phyloP scores from a whole-genome alignment of 2,329 filamentous ascomycete genomes.

The Aspergillus pseudoglaucus region DNA sequence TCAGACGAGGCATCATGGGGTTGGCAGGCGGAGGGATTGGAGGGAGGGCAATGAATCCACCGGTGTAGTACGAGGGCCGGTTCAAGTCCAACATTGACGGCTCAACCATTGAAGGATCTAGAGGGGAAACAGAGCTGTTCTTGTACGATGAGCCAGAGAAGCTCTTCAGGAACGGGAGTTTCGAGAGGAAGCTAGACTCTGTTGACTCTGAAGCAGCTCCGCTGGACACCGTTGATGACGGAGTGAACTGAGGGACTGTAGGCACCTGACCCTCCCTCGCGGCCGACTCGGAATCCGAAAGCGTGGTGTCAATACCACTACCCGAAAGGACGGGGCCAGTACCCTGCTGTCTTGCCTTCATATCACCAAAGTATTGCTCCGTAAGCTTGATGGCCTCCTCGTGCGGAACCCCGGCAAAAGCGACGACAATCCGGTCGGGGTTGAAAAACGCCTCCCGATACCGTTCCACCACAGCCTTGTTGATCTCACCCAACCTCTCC shows the following conservation, averaged over 20 bases:
- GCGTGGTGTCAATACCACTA: slow-evolving; percentile 52
- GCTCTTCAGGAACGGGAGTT: slow-evolving; percentile 84
- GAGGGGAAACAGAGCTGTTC: slow-evolving; percentile 49
- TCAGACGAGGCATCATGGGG: slow-evolving; percentile 71
- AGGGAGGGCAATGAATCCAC: slow-evolving; percentile 83
- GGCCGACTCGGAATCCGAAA: slow-evolving; percentile 24
- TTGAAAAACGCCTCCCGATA: slow-evolving; percentile 81
- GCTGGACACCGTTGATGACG: slow-evolving; percentile 32
- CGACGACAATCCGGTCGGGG: slow-evolving; percentile 87
- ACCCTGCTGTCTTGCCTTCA: slow-evolving; percentile 55
- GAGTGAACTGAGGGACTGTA: slow-evolving; percentile 35
- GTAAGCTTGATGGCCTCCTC: slow-evolving; percentile 69
- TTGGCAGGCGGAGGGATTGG: slow-evolving; percentile 70
- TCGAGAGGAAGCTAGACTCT: slow-evolving; percentile 64
- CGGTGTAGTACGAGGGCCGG: slow-evolving; percentile 75
- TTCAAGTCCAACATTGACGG: slow-evolving; percentile 51
- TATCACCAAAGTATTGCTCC: slow-evolving; percentile 85
- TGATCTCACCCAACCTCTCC: slow-evolving; percentile 70
- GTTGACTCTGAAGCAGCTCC: slow-evolving; percentile 38
- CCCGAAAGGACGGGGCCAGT: slow-evolving; percentile 47
- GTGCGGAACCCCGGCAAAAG: slow-evolving; percentile 88
- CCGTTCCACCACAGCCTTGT: slow-evolving; percentile 63
- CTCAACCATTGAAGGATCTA: slow-evolving; percentile 42
- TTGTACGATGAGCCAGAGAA: slow-evolving; percentile 67
- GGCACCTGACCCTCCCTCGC: slow-evolving; percentile 26